A percentile compares a stretch with the other conserved stretches of the same genome.
phyloP scores from a whole-genome alignment of 805 yeast genomes.

The Candida caryicola region DNA sequence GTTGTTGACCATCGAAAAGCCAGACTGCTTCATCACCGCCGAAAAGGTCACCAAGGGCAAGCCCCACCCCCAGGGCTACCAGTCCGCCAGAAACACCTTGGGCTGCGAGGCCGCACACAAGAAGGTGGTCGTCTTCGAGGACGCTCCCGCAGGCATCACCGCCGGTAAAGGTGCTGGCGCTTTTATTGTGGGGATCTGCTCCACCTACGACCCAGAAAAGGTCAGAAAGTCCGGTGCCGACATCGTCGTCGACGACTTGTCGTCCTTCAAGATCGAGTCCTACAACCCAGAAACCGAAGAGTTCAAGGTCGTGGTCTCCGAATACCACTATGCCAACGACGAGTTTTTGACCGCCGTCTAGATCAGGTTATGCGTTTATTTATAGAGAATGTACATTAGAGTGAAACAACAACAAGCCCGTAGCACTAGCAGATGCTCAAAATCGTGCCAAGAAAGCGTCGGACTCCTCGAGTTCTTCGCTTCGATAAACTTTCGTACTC shows the following conservation, averaged over 20 bases:
- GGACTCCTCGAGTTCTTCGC: no score
- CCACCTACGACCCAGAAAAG: slow-evolving; percentile 68
- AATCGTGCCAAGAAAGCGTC: no score
- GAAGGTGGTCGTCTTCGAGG: slow-evolving; percentile 72
- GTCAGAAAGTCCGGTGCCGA: slow-evolving; percentile 77
- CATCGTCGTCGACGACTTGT: slow-evolving; percentile 73
- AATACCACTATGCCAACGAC: slow-evolving; percentile 43
- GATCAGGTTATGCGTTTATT: neutral
- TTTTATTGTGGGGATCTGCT: slow-evolving; percentile 76
- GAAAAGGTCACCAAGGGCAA: slow-evolving; percentile 77
- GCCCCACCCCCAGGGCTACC: slow-evolving; percentile 85
- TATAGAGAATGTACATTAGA: slow-evolving; percentile 12
- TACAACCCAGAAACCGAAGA: slow-evolving; percentile 40
- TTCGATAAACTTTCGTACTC: no score
- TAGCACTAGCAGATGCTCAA: no score
- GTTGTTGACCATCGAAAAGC: slow-evolving; percentile 57
- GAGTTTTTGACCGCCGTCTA: slow-evolving; percentile 29
- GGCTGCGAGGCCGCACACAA: slow-evolving; percentile 35
- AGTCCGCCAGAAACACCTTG: slow-evolving; percentile 50
- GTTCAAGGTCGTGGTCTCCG: slow-evolving; percentile 38
- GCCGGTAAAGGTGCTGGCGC: slow-evolving; percentile 87
- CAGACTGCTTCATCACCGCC: slow-evolving; percentile 78
- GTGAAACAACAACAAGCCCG: no score
- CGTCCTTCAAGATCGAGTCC: slow-evolving; percentile 55
- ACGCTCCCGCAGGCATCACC: slow-evolving; percentile 83